Evolutionary conservation across 2,329 filamentous ascomycete genomes (phyloP), one percentile per base, ranked within the genome.

Genomic region (Rutstroemia sydowiana): DNA sequence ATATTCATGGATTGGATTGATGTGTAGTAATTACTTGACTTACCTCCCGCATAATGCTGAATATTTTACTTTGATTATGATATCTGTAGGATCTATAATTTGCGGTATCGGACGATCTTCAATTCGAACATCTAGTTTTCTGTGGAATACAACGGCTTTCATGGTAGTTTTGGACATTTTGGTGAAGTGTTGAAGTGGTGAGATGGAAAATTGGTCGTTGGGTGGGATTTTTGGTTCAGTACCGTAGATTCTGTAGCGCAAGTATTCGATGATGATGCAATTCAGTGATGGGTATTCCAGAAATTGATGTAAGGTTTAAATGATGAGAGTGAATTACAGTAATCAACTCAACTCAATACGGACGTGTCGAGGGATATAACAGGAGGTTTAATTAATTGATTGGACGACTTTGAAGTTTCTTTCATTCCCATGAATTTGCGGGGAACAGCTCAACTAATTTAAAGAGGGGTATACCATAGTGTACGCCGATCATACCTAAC

Each of bases 31-130:
- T n/a, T n/a, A n/a, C n/a, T n/a, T n/a, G 7, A 73, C 80, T 65
- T 72, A 91, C 88, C 87, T 92, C 66, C 91, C 91, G 67, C 91
- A 96, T 30, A 96, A 76, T 14, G 88, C 91, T 23, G 89, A 87
- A 61, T 87, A 87, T 55, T 81, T 77, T 18, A 95, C 88, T 68
- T 88, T 91, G 64, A 95, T 81, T 59, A 95, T 83, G 53, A 92
- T 79, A 66, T 95, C 91, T 52, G 76, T 78, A 5, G 80, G 75
- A 54, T 87, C 75, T 61, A 84, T 75, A 57, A 95, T 76, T 59
- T 80, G 78, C 1, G 91, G 91, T 11, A 92, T 76, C 0, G 89
- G 89, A 18, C 88, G 78, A 54, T 93, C 81, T 70, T 95, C 85
- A 51, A 96, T 45, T 20, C 48, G 40, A 9, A 64, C 57, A 21